A percentile compares a stretch with the other conserved stretches of the same genome.
Conservation (phyloP, 371 early-diverging fungal species). For the Mortierella sp. region DNA sequence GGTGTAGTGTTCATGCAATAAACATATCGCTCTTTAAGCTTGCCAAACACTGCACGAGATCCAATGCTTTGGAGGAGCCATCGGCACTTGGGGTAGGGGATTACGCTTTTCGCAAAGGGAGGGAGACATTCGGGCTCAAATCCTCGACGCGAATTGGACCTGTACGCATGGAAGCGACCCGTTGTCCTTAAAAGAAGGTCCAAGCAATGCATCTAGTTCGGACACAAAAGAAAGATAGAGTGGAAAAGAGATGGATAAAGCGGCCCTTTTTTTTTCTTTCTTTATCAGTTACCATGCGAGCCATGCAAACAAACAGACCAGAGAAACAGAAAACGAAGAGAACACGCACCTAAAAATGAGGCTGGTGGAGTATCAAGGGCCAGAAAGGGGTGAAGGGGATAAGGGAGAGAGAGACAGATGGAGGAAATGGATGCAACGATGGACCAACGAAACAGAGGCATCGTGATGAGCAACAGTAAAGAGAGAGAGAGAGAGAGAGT, state of each 20-base stretch:
- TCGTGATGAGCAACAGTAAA: background rate
- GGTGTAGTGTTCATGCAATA: constrained; percentile 3
- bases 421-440: constrained; percentile 9
- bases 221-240: background rate
- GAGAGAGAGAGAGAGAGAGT: constrained; percentile 2
- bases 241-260: constrained; percentile 11
- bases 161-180: background rate
- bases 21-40: background rate
- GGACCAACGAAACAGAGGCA: constrained; percentile 7
- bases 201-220: background rate
- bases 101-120: background rate
- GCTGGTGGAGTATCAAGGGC: constrained; percentile 18
- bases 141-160: background rate
- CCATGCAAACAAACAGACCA: constrained; percentile 17
- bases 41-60: too few relatives aligned
- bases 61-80: too few relatives aligned
- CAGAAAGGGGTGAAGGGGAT: constrained; percentile 30
- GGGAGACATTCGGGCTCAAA: background rate
- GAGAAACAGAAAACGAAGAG: constrained; percentile 1
- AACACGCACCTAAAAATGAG: background rate
- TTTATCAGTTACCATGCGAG: constrained; percentile 4
- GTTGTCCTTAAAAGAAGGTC: background rate
- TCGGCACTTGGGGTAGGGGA: background rate
- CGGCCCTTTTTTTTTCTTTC: background rate
- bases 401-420: constrained; percentile 5